A percentile compares a stretch with the other conserved stretches of the same genome.
Evolutionary conservation across 352 stramenopile genomes (phyloP).

Genomic region (Phytophthora sansomeana): DNA sequence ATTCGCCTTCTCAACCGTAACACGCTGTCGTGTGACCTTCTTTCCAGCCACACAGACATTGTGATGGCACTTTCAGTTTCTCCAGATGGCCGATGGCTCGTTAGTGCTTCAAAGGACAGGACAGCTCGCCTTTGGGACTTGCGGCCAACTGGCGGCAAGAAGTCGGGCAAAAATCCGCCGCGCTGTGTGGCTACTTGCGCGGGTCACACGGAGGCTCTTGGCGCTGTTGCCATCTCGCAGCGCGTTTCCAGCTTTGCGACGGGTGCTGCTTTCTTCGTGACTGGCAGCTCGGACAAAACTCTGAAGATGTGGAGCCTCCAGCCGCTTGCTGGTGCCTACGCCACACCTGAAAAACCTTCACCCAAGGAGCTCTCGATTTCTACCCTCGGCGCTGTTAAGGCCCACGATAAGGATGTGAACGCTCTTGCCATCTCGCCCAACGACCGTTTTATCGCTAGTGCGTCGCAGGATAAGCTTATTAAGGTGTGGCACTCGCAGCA

Average conservation of each 20-base stretch:
- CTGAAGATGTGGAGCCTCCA: conserved; percentile 98
- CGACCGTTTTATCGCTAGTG: conserved; percentile 97
- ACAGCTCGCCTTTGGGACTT: conserved; percentile 94
- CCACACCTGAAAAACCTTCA: conserved; percentile 41
- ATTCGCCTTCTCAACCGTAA: conserved; percentile 94
- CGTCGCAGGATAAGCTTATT: conserved; percentile 98
- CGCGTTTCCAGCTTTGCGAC: conserved; percentile 78
- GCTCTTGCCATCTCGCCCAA: conserved; percentile 95
- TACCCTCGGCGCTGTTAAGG: conserved; percentile 78
- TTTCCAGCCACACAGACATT: conserved; percentile 98
- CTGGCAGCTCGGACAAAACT: conserved; percentile 97
- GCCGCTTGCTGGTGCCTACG: conserved; percentile 61
- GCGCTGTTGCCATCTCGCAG: conserved; percentile 93
- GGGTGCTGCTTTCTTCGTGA: conserved; percentile 94
- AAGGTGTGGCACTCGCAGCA: conserved; percentile 95
- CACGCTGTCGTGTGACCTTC: conserved; percentile 93
- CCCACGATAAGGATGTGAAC: conserved; percentile 98
- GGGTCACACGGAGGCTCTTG: conserved; percentile 96
- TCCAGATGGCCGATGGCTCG: conserved; percentile 88
- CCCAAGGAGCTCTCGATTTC: conserved; percentile 56
- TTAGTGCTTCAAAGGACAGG: conserved; percentile 95
- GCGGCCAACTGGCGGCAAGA: conserved; percentile 39
- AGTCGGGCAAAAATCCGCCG: conserved; percentile 39
- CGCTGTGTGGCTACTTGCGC: conserved; percentile 90
- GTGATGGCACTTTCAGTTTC: conserved; percentile 96